Conservation (phyloP, 2,329 filamentous ascomycete species). For the Thermoascus crustaceus region DNA sequence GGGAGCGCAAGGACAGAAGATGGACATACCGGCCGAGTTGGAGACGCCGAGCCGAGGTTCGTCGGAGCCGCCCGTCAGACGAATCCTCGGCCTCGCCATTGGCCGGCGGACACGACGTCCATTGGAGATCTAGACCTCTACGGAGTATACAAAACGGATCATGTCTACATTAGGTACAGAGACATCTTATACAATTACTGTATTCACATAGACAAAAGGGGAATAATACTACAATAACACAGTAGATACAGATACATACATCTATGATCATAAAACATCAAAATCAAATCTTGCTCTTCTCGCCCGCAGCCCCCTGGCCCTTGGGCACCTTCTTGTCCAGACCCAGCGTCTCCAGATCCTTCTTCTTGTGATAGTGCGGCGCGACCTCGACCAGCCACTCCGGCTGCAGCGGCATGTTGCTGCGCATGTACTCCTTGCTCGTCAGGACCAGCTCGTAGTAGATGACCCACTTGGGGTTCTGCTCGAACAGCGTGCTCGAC, state of each 20-base stretch:
- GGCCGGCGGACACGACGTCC: too few relatives aligned
- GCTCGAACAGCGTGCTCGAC: conserved; percentile 68
- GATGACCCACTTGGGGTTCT: conserved; percentile 76
- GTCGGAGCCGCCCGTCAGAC: neutral
- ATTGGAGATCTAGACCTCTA: too few relatives aligned
- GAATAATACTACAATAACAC: neutral
- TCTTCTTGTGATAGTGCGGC: conserved; percentile 89
- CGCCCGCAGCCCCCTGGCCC: conserved; percentile 38
- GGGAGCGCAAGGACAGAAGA: too few relatives aligned
- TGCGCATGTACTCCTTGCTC: conserved; percentile 90
- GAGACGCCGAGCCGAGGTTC: neutral
- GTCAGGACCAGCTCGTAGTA: conserved; percentile 86
- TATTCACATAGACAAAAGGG: neutral
- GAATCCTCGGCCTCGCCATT: neutral
- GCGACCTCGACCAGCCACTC: conserved; percentile 84
- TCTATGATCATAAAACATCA: neutral
- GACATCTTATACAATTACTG: neutral
- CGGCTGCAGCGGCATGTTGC: conserved; percentile 73
- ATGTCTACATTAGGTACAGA: neutral
- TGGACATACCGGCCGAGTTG: too few relatives aligned
- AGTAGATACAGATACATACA: neutral
- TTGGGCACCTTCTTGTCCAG: conserved; percentile 67
- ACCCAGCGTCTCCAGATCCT: conserved; percentile 75
- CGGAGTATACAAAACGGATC: too few relatives aligned
- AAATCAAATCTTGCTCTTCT: conserved; percentile 28